Evolutionary conservation across 306 rosid species (phyloP).

Genomic region (Sicyos baderoa): DNA sequence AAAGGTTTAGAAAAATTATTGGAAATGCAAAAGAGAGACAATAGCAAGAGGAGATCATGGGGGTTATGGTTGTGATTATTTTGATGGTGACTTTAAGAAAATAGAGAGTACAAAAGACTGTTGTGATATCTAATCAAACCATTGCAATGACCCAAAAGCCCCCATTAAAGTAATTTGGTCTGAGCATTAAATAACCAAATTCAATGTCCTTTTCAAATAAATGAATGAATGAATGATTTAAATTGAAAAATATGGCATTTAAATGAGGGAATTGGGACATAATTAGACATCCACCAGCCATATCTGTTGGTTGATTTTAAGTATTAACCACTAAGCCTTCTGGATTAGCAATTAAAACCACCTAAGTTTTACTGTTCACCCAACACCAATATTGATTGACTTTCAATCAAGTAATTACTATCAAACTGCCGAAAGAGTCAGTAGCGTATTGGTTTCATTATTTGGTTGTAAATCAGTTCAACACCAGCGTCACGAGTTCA

Average conservation of each 20-base stretch:
- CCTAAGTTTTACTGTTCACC: not conserved
- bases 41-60: not conserved
- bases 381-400: not conserved
- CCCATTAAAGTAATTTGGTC: not conserved
- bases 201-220: constrained; percentile 1
- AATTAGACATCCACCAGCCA: constrained; percentile 16
- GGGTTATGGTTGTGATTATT: not conserved
- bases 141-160: not conserved
- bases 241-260: constrained; percentile 10
- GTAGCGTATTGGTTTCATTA: no score
- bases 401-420: not conserved
- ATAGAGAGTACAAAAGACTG: not conserved
- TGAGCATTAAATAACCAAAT: not conserved
- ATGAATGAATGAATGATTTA: constrained; percentile 5
- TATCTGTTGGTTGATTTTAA: constrained; percentile 12
- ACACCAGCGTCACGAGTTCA: no score
- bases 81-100: constrained; percentile 1
- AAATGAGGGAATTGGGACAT: constrained; percentile 2
- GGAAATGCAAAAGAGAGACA: not conserved
- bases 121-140: constrained; percentile 5
- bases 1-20: not conserved
- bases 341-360: constrained; percentile 5
- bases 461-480: no score
- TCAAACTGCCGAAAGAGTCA: no score
- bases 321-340: constrained; percentile 18